A percentile compares a stretch with the other conserved stretches of the same genome.
Conservation (phyloP, 768 basidiomycete genomes). For the Hypsizygus marmoreus region DNA sequence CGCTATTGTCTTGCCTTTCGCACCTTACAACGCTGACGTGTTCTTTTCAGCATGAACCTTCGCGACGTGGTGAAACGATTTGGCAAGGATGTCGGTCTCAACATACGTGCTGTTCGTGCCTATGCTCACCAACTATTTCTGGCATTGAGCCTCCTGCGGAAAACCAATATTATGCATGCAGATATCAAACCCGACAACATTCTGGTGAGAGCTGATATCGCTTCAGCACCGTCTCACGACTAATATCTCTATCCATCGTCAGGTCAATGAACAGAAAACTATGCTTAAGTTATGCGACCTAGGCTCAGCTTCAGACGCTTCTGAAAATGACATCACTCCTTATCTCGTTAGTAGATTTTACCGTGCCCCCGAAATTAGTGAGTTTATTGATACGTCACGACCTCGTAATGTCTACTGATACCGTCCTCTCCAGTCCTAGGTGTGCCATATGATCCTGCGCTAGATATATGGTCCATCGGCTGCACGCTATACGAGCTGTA, state of each 20-base stretch:
- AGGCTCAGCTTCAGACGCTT: conserved; percentile 94
- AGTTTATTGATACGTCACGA: conserved; percentile 25
- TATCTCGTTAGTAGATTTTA: conserved; percentile 98
- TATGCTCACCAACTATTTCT: conserved; percentile 97
- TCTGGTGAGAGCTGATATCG: conserved; percentile 55
- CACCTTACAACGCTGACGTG: conserved; percentile 1
- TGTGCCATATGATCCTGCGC: conserved; percentile 88
- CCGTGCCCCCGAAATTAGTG: conserved; percentile 98
- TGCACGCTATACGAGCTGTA: conserved; percentile 97
- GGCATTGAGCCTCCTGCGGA: conserved; percentile 79
- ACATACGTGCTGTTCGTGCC: conserved; percentile 96
- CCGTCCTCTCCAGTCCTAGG: conserved; percentile 72
- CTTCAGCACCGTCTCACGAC: neutral
- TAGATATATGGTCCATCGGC: conserved; percentile 97
- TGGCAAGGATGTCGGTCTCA: conserved; percentile 96
- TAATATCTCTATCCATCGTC: conserved; percentile 1
- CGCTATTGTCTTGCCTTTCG: conserved; percentile 27
- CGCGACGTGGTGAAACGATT: conserved; percentile 98
- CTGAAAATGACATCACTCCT: conserved; percentile 96
- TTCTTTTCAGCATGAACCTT: conserved; percentile 81
- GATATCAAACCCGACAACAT: conserved; percentile 99
- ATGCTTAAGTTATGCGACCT: conserved; percentile 93
- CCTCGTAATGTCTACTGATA: conserved; percentile 13
- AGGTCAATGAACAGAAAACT: conserved; percentile 97
- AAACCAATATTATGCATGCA: conserved; percentile 94